Evolutionary conservation across 345 rosid genomes (phyloP), one percentile per base, ranked within the genome.

Genomic region (Acer saccharum): DNA sequence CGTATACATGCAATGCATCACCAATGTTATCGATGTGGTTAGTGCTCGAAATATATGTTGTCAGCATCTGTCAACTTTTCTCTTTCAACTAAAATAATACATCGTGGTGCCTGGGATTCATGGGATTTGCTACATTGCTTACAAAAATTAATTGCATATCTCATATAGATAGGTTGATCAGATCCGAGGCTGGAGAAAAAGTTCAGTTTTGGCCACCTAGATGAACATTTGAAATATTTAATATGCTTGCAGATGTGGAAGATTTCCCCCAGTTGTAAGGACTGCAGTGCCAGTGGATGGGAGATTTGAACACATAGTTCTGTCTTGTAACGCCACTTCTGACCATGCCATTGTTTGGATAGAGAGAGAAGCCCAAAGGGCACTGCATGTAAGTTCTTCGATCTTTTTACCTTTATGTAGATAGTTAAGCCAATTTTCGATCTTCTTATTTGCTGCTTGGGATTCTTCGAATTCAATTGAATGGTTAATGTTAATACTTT

Each of bases 261-360:
- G 99, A 77, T 88, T 68, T 80, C 97, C 97, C 7, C 98, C 99
- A 1, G 91, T 94, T 58, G 97, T 96, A 75, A 94, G 89, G 81
- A 94, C 97, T 10, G 98, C 97, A 60, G 98, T 96, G 41, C 98
- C 99, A 4, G 97, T 96, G 21, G 97, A 90, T 39, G 98, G 99
- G 82, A 88, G 99, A 82, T 96, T 96, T 54, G 99, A 96, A 87
- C 98, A 92, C 77, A 90, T 94, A 41, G 97, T 96, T 80, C 91
- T 96, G 55, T 92, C 98, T 74, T 96, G 96, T 81, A 92, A 95
- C 76, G 99, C 98, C 76, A 91, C 92, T 82, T 92, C 99, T 25
- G 99, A 96, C 72, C 99, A 93, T 72, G 94, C 94, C 77, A 92
- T 95, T 76, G 77, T 95, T 58, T 95, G 98, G 97, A 89, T 93